A percentile compares a stretch with the other conserved stretches of the same genome.
Evolutionary conservation across 192 early-diverging fungal genomes (phyloP).

Genomic region (Entrophospora sp.): DNA sequence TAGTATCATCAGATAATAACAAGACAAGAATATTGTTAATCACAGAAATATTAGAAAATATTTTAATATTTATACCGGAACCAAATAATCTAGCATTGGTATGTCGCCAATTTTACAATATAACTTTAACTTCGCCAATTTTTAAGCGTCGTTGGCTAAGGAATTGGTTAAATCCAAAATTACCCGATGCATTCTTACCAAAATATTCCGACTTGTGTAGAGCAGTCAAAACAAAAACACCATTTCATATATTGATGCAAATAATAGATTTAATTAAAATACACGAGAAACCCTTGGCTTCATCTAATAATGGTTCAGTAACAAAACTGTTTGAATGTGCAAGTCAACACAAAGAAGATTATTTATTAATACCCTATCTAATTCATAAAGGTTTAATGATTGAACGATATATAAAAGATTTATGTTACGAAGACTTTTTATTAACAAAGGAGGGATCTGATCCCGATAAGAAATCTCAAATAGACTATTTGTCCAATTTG

Average conservation of each 20-base stretch:
- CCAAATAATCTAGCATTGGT: too few species aligned
- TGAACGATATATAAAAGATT: constrained; percentile 10
- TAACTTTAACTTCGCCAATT: too few species aligned
- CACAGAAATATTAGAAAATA: too few species aligned
- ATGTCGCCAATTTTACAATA: too few species aligned
- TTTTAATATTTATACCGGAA: too few species aligned
- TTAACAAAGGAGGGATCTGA: neutral
- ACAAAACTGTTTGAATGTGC: constrained; percentile 5
- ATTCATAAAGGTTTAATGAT: constrained; percentile 2
- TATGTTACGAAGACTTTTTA: neutral
- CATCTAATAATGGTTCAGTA: neutral
- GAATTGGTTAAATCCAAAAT: constrained; percentile 14
- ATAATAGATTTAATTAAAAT: constrained; percentile 9
- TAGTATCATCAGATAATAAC: too few species aligned
- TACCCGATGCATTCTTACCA: constrained; percentile 18
- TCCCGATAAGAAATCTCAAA: neutral
- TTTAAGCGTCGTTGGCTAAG: constrained; percentile 21
- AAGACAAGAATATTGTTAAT: too few species aligned
- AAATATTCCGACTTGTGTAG: constrained; percentile 13
- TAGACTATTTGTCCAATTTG: constrained; percentile 9
- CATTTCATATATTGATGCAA: constrained; percentile 16
- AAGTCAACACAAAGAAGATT: neutral
- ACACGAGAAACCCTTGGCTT: neutral
- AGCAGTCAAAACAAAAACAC: constrained; percentile 14
- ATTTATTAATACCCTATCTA: neutral